phyloP scores from a whole-genome alignment of 2,329 filamentous ascomycete genomes.

The Tolypocladium nubicola region DNA sequence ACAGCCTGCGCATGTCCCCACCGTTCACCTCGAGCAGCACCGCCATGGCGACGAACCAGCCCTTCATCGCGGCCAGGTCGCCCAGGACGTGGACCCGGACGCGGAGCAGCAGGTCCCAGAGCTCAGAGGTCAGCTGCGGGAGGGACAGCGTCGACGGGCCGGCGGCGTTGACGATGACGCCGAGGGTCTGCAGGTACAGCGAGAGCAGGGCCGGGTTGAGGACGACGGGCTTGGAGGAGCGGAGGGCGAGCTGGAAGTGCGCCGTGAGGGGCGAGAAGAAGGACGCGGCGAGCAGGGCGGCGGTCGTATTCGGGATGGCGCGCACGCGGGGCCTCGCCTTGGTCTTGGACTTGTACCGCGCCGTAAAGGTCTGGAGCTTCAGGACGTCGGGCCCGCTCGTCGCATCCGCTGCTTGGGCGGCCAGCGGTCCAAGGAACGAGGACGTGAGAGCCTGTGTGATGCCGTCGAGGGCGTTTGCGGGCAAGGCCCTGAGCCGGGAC shows the following conservation, averaged over 20 bases:
- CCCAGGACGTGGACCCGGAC: slow-evolving; percentile 50
- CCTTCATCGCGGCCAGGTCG: slow-evolving; percentile 58
- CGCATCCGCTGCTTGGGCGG: slow-evolving; percentile 69
- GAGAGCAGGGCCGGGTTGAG: slow-evolving; percentile 67
- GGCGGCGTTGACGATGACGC: slow-evolving; percentile 70
- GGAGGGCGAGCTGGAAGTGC: slow-evolving; percentile 60
- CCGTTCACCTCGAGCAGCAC: slow-evolving; percentile 75
- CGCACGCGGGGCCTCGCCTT: slow-evolving; percentile 31
- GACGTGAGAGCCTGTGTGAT: slow-evolving; percentile 60
- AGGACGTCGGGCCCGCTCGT: slow-evolving; percentile 71
- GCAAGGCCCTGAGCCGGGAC: slow-evolving; percentile 38
- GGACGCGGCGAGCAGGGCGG: slow-evolving; percentile 59
- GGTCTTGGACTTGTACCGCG: slow-evolving; percentile 28
- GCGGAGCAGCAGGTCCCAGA: slow-evolving; percentile 70
- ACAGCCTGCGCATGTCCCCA: slow-evolving; percentile 59
- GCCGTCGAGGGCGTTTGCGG: slow-evolving; percentile 51
- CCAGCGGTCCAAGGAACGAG: slow-evolving; percentile 69
- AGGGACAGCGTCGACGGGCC: slow-evolving; percentile 70
- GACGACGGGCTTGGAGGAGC: slow-evolving; percentile 45
- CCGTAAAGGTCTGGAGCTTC: slow-evolving; percentile 83
- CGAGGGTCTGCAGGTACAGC: slow-evolving; percentile 77
- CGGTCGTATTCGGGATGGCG: slow-evolving; percentile 65
- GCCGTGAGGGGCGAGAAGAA: slow-evolving; percentile 85
- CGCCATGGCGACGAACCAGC: slow-evolving; percentile 68
- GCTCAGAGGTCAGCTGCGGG: slow-evolving; percentile 70